Base-by-base conservation (phyloP, 106 monocot species). In the Triglochin maritima region DNA sequence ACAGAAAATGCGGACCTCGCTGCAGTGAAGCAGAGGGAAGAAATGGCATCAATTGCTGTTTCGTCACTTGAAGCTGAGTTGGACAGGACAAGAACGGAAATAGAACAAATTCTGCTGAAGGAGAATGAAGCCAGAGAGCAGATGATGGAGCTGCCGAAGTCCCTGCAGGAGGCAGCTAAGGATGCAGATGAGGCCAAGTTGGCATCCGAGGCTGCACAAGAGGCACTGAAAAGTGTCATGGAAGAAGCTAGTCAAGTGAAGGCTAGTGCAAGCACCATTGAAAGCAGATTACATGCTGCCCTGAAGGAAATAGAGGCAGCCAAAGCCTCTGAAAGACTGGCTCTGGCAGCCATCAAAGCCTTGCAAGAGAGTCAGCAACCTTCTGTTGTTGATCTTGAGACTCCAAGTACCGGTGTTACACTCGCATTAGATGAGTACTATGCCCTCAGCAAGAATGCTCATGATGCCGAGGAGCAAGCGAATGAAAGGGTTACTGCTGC, bases 361-460 rank as follows among this genome's bases (percentile, higher is more conserved):
- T 69, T 92, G 67, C 42, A 77, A 62, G 82, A 81, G 47, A 80
- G 78, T 46, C 73, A 79, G 29, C 68, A 77, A 15, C 62, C 64
- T 29, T 46, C 67, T 47, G 49, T 47, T 8, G 13, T 44, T 46
- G 67, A 57, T 44, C 9, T 17, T 17, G 80, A 82, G 4, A 56
- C 48, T 47, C 57, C 9, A 15, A 55, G 12, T 17, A 59, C 68
- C 52, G 67, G 58, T 4, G 69, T 93, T 4, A 72, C 81, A 0
- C 64, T 93, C 66, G 65, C 79, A 46, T 50, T 86, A 10, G 89
- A 93, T 15, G 84, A 93, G 9, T 93, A 89, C 76, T 70, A 80
- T 50, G 59, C 4, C 3, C 81, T 93, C 9, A 86, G 81, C 74
- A 89, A 84, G 65, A 66, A 48, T 66, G 89, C 84, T 3, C 67